These are phyloP conservation scores for Ilex paraguariensis DNA, from an alignment of 305 asterid species.

Conservation along the genomic window DNA sequence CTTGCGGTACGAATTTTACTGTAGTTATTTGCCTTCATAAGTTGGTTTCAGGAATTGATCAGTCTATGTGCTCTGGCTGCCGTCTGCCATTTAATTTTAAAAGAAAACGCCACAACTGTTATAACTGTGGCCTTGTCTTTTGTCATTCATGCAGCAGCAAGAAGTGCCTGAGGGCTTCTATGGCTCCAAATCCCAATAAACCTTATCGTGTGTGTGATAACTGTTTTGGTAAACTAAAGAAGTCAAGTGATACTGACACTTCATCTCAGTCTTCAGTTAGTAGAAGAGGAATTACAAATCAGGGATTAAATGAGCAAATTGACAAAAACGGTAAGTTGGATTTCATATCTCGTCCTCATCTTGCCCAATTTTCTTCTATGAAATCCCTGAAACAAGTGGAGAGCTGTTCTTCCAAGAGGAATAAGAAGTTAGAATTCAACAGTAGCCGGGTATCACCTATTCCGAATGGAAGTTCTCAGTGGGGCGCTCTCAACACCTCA, in stretches of 20 bases:
- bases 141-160: constrained; percentile 93
- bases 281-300: constrained; percentile 52
- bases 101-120: constrained; percentile 91
- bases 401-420: constrained; percentile 37
- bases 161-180: constrained; percentile 79
- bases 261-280: constrained; percentile 40
- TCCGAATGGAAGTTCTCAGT: constrained; percentile 59
- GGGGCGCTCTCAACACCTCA: constrained; percentile 57
- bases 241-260: constrained; percentile 46
- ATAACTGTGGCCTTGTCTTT: constrained; percentile 83
- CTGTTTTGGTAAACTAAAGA: constrained; percentile 67
- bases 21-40: constrained; percentile 86
- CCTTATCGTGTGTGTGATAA: constrained; percentile 87
- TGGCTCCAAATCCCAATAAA: constrained; percentile 88
- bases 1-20: constrained; percentile 80
- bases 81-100: constrained; percentile 74
- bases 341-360: constrained; percentile 39
- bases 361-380: constrained; percentile 46
- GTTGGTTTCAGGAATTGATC: constrained; percentile 89
- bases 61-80: constrained; percentile 90
- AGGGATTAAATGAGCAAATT: constrained; percentile 27
- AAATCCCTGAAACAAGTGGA: constrained; percentile 49
- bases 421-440: constrained; percentile 47
- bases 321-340: constrained; percentile 50
- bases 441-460: constrained; percentile 68